Conservation (phyloP, 2,329 filamentous ascomycete genomes). For the Amesomyces nigricolor region DNA sequence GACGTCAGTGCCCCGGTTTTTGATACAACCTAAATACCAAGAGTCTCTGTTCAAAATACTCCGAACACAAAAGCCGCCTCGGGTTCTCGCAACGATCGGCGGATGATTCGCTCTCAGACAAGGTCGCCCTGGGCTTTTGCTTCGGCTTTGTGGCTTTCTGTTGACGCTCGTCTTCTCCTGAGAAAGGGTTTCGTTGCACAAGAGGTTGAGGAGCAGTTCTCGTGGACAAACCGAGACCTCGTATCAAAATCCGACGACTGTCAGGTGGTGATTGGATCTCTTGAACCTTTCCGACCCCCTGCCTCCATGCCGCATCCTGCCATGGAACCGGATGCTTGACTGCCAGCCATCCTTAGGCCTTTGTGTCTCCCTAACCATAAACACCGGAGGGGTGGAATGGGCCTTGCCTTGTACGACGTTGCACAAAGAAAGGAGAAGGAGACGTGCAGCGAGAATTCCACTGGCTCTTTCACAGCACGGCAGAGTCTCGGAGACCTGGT, state of each 20-base stretch:
- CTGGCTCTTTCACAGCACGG: too few relatives aligned
- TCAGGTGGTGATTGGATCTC: background rate
- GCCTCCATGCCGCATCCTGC: background rate
- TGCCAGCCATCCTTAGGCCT: background rate
- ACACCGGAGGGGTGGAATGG: background rate
- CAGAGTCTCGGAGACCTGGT: too few relatives aligned
- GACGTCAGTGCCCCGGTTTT: too few relatives aligned
- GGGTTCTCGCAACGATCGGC: background rate
- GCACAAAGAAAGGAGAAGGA: background rate
- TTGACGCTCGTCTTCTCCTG: background rate
- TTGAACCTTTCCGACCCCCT: background rate
- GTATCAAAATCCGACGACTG: background rate
- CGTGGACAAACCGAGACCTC: background rate
- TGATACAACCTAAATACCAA: too few relatives aligned
- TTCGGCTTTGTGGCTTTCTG: background rate
- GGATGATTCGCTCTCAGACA: constrained; percentile 1
- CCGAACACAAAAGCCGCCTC: background rate
- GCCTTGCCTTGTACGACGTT: background rate
- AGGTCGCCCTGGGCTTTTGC: background rate
- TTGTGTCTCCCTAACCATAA: too few relatives aligned
- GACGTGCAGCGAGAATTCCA: too few relatives aligned
- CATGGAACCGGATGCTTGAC: background rate
- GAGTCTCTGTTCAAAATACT: too few relatives aligned
- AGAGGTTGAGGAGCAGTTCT: background rate
- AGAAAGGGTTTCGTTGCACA: background rate